Evolutionary conservation across 1,284 basidiomycete genomes (phyloP).

Genomic region (Dichomitus squalens): DNA sequence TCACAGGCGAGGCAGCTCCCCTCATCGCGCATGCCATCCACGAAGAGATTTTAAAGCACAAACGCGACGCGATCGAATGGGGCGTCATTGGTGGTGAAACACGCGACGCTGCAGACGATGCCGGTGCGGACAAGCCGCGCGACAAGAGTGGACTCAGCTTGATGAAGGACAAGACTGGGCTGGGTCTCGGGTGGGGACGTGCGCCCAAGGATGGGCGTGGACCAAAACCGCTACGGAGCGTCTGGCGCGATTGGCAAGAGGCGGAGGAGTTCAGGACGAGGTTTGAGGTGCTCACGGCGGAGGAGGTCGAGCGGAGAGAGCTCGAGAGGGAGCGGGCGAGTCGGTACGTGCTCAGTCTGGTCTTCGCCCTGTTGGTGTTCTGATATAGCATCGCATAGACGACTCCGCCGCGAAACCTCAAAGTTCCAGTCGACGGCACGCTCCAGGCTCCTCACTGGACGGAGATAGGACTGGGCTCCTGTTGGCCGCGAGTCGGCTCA

Average conservation of each 20-base stretch:
- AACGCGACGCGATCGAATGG: slow-evolving; percentile 92
- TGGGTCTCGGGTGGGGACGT: slow-evolving; percentile 70
- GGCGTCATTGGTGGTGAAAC: slow-evolving; percentile 74
- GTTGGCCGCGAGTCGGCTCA: background rate
- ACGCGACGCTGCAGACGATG: slow-evolving; percentile 25
- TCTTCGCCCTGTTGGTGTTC: slow-evolving; percentile 3
- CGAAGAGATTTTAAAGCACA: slow-evolving; percentile 94
- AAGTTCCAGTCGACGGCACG: slow-evolving; percentile 65
- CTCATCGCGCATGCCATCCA: slow-evolving; percentile 92
- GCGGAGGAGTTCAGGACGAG: slow-evolving; percentile 90
- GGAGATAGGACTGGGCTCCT: slow-evolving; percentile 7
- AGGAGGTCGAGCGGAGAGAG: slow-evolving; percentile 90
- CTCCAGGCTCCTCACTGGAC: slow-evolving; percentile 33
- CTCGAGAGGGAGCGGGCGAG: slow-evolving; percentile 82
- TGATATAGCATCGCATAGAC: slow-evolving; percentile 40
- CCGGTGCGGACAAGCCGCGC: slow-evolving; percentile 35
- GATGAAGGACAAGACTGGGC: slow-evolving; percentile 78
- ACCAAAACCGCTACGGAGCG: slow-evolving; percentile 81
- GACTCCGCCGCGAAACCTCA: slow-evolving; percentile 72
- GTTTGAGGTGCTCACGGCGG: slow-evolving; percentile 83
- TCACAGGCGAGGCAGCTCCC: slow-evolving; percentile 86
- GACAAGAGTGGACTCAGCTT: slow-evolving; percentile 54
- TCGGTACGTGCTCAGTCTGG: slow-evolving; percentile 29
- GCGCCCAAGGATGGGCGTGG: slow-evolving; percentile 73
- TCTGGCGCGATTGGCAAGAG: slow-evolving; percentile 96